Evolutionary conservation across 371 early-diverging fungal species (phyloP).

Genomic region (Chytridium lagenaria): DNA sequence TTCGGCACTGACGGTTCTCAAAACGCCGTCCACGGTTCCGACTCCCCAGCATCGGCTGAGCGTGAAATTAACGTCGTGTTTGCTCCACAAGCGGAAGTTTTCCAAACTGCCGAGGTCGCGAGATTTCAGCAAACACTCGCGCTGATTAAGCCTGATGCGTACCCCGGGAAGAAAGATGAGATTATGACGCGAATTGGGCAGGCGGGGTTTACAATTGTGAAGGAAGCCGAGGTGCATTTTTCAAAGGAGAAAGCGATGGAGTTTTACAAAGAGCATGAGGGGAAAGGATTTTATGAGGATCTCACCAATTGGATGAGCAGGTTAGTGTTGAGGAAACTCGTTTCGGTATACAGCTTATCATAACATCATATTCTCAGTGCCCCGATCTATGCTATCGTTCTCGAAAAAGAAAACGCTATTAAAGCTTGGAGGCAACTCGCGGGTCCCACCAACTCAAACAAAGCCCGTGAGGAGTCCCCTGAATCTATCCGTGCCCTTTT

Average conservation of each 20-base stretch:
- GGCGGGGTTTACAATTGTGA: conserved; percentile 66
- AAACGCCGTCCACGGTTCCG: conserved; percentile 85
- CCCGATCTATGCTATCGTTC: conserved; percentile 71
- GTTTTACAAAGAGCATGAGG: conserved; percentile 79
- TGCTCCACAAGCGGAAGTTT: conserved; percentile 16
- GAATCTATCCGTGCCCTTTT: conserved; percentile 59
- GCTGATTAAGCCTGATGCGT: conserved; percentile 70
- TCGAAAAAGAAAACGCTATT: conserved; percentile 71
- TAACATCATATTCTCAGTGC: conserved; percentile 48
- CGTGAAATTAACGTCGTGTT: conserved; percentile 72
- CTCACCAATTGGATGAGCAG: conserved; percentile 76
- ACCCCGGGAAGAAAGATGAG: conserved; percentile 58
- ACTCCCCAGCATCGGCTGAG: conserved; percentile 66
- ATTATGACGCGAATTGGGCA: conserved; percentile 61
- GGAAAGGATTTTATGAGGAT: conserved; percentile 69
- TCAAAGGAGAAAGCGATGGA: conserved; percentile 56
- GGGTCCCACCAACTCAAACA: conserved; percentile 76
- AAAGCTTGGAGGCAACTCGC: conserved; percentile 71
- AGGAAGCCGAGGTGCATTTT: conserved; percentile 62
- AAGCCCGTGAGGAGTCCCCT: conserved; percentile 67
- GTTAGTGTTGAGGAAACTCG: conserved; percentile 34
- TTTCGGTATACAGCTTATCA: not conserved
- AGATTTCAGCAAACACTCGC: conserved; percentile 65
- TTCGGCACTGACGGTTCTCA: conserved; percentile 72
- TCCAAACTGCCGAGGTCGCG: conserved; percentile 1